A percentile compares a stretch with the other conserved stretches of the same genome.
phyloP scores from a whole-genome alignment of 2,329 filamentous ascomycete genomes.

The Colletotrichum sp. region DNA sequence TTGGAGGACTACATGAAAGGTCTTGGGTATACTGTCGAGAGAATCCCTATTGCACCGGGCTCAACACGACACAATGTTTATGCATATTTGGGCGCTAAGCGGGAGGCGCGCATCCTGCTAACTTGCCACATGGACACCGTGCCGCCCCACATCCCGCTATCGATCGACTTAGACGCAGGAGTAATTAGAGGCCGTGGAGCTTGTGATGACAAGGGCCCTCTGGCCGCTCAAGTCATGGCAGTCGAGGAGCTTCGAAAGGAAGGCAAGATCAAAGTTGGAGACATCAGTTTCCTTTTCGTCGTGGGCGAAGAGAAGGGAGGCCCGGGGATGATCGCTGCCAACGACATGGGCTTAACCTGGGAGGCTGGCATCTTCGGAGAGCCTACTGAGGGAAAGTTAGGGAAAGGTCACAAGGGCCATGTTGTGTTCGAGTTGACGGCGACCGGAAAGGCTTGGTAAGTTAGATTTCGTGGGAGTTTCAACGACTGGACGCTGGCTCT shows the following conservation, averaged over 20 bases:
- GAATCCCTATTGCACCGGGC: neutral
- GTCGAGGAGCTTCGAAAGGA: neutral
- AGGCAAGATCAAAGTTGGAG: slow-evolving; percentile 33
- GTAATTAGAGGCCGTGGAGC: neutral
- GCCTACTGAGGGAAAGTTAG: slow-evolving; percentile 74
- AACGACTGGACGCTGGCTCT: too few species aligned
- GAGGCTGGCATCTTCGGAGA: slow-evolving; percentile 75
- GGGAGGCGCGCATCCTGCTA: neutral
- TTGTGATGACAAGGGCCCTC: neutral
- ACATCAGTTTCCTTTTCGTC: slow-evolving; percentile 52
- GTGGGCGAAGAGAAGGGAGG: slow-evolving; percentile 74
- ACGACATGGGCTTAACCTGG: slow-evolving; percentile 55
- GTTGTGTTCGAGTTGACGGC: slow-evolving; percentile 62
- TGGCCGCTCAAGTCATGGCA: neutral
- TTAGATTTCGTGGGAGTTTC: too few species aligned
- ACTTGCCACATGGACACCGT: neutral
- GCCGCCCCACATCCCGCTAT: neutral
- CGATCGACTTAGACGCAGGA: neutral
- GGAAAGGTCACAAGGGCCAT: slow-evolving; percentile 75
- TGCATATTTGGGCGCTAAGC: neutral
- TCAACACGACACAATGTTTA: neutral
- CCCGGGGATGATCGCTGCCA: slow-evolving; percentile 64
- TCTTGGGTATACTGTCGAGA: neutral
- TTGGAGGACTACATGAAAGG: neutral
- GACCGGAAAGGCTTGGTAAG: slow-evolving; percentile 60